phyloP scores from a whole-genome alignment of 2,329 filamentous ascomycete genomes.

The Setomelanomma holmii region DNA sequence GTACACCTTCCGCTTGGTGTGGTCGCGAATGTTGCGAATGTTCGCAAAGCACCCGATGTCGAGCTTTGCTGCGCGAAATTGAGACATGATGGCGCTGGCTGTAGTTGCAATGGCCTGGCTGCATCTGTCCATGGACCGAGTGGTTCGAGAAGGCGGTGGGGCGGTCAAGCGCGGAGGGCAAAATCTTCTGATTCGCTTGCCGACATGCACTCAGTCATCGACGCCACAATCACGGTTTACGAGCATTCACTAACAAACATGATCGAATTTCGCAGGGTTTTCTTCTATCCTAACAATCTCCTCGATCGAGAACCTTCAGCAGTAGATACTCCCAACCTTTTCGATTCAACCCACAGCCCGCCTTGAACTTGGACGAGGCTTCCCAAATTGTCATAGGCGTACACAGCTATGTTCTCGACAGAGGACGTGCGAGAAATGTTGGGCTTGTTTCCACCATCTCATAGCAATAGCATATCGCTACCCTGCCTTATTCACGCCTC shows the following conservation, averaged over 20 bases:
- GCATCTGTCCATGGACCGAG: conserved; percentile 5
- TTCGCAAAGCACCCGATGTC: conserved; percentile 90
- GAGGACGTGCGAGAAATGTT: conserved; percentile 40
- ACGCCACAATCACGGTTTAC: neutral
- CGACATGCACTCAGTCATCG: neutral
- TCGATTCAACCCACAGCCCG: no score
- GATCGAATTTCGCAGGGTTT: neutral
- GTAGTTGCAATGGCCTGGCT: conserved; percentile 12
- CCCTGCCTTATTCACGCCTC: conserved; percentile 29
- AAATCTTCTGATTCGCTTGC: conserved; percentile 2
- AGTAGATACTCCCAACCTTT: neutral
- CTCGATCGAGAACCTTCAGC: no score
- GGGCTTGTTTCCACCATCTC: conserved; percentile 27
- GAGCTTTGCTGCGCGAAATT: conserved; percentile 89
- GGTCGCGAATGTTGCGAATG: conserved; percentile 85
- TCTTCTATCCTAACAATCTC: neutral
- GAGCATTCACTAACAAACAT: neutral
- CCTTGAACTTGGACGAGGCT: no score
- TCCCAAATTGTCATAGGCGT: no score
- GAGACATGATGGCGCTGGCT: conserved; percentile 56
- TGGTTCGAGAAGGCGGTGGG: conserved; percentile 7
- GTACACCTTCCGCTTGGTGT: conserved; percentile 95
- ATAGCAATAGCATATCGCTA: conserved; percentile 6
- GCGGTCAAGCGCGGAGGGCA: conserved; percentile 2
- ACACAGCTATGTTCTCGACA: conserved; percentile 48